Base-by-base conservation (phyloP, 164 flowering plant species). In the Chimonanthus salicifolius region DNA sequence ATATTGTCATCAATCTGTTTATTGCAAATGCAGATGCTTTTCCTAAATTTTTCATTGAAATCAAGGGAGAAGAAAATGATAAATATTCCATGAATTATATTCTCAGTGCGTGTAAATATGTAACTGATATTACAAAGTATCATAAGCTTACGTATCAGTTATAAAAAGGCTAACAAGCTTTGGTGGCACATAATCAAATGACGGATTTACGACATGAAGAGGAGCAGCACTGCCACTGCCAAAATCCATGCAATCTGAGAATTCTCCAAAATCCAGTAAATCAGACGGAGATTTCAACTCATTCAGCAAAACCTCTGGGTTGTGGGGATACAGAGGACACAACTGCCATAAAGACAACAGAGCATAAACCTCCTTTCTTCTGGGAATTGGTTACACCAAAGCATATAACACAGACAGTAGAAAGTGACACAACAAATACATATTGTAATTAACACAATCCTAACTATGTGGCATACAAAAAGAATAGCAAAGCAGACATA, bases 161-260 rank as follows among this genome's bases (percentile, higher is more conserved):
- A 96, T 94, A 72, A 96, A 96, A 51, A 96, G 84, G 79, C 90
- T 96, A 78, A 96, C 99, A 80, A 96, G 97, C 80, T 92, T 87
- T 70, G 99, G 99, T 46, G 99, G 99, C 67, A 96, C 97, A 78
- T 92, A 96, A 80, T 96, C 98, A 83, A 96, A 96, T 60, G 97
- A 82, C 73, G 99, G 99, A 79, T 96, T 96, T 79, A 96, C 94
- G 67, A 94, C 95, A 81, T 91, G 97, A 79, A 95, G 92, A 62
- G 94, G 91, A 72, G 91, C 81, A 74, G 92, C 94, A 75, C 75
- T 74, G 79, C 87, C 90, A 80, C 79, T 86, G 74, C 93, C 92
- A 82, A 87, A 94, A 79, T 94, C 97, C 92, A 94, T 77, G 83
- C 97, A 92, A 82, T 96, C 99, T 47, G 99, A 96, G 82, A 96